Percentiles rank a stretch among this genome's conserved stretches.
These are phyloP conservation scores for Blastocystis sp. DNA, from an alignment of 352 stramenopile genomes.

Conservation along the genomic window DNA sequence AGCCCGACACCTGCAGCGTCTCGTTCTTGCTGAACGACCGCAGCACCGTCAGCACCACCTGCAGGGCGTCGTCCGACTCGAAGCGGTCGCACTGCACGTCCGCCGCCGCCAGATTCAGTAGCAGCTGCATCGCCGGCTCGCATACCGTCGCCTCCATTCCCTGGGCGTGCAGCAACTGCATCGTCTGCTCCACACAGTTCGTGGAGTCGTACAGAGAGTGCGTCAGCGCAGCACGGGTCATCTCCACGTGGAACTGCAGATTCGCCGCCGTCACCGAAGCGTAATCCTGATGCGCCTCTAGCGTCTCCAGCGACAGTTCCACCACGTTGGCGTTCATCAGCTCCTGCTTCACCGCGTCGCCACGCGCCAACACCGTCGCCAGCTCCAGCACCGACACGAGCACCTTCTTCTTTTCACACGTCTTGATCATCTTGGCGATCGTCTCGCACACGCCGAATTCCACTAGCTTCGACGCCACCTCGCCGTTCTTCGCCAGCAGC, in stretches of 20 bases:
- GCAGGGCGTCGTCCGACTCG: not conserved
- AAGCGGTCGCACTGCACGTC: not conserved
- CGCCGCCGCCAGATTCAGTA: constrained; percentile 14
- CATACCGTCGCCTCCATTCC: not conserved
- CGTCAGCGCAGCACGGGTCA: not conserved
- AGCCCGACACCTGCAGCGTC: not conserved
- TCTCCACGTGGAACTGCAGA: constrained; percentile 48
- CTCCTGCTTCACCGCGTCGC: constrained; percentile 14
- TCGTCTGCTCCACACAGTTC: constrained; percentile 5
- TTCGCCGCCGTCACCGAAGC: not conserved
- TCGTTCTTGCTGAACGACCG: not conserved
- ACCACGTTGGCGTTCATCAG: not conserved
- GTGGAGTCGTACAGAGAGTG: not conserved
- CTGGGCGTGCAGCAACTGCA: not conserved
- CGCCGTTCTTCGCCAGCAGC: constrained; percentile 29
- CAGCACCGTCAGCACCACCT: constrained; percentile 10
- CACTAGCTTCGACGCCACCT: not conserved
- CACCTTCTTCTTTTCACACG: constrained; percentile 15
- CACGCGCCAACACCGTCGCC: not conserved
- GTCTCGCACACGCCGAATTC: not conserved
- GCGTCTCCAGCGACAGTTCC: not conserved
- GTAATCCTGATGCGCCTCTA: not conserved
- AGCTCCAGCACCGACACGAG: constrained; percentile 11
- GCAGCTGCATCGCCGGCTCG: not conserved
- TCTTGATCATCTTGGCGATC: not conserved